Conservation (phyloP, 2,329 filamentous ascomycete genomes). For the Fusarium heterosporum region DNA sequence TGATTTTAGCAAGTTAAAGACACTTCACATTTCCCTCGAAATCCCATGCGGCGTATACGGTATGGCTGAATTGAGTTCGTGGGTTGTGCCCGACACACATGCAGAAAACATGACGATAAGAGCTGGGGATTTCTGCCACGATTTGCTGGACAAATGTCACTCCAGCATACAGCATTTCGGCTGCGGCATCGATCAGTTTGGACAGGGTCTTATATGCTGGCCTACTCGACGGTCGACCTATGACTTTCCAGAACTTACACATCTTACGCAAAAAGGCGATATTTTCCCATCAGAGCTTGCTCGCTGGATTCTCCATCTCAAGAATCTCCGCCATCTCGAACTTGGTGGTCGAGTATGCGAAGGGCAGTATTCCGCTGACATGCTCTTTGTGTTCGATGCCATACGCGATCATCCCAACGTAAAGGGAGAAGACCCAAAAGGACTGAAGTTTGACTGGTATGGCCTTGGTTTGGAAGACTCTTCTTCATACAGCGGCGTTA, state of each 20-base stretch:
- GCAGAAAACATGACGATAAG: background rate
- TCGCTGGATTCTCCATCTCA: background rate
- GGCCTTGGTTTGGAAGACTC: fast-evolving
- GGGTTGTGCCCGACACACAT: too few species aligned
- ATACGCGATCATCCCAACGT: background rate
- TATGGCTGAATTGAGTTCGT: background rate
- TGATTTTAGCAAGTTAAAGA: background rate
- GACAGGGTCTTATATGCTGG: background rate
- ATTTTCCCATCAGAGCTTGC: background rate
- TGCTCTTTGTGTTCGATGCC: background rate
- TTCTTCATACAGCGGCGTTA: background rate
- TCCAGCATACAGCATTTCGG: background rate
- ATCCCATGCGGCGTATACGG: background rate
- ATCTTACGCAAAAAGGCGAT: background rate
- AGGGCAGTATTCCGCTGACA: background rate
- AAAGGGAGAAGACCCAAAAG: background rate
- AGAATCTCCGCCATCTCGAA: background rate
- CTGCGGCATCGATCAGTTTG: background rate
- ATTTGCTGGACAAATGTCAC: background rate
- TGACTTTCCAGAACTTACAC: background rate
- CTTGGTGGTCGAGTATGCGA: background rate
- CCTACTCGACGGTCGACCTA: background rate
- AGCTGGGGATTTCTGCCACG: background rate
- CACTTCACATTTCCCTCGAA: background rate
- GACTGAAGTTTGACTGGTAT: background rate